Conservation (phyloP, 306 rosid genomes). For the Mucuna pruriens region DNA sequence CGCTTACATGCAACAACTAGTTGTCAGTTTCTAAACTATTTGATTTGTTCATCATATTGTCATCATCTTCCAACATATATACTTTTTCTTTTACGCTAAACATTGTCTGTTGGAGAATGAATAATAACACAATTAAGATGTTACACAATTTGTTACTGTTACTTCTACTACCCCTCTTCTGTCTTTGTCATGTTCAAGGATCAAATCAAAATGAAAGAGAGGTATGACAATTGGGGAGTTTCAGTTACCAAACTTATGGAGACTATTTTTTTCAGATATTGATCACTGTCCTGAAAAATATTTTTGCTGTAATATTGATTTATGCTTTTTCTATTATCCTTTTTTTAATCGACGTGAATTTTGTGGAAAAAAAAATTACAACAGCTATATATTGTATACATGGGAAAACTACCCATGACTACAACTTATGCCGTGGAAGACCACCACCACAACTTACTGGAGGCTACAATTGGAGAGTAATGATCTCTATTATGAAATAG, state of each 20-base stretch:
- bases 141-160: constrained; percentile 16
- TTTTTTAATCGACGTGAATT: background rate
- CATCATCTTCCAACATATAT: background rate
- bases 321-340: background rate
- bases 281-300: background rate
- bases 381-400: constrained; percentile 87
- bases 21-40: background rate
- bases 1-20: background rate
- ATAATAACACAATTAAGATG: constrained; percentile 30
- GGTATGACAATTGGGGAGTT: constrained; percentile 42
- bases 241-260: background rate
- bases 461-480: constrained; percentile 74
- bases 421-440: constrained; percentile 28
- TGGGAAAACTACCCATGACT: constrained; percentile 61
- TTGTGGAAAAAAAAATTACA: background rate
- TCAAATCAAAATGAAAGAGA: constrained; percentile 56
- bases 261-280: background rate
- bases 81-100: background rate
- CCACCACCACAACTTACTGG: constrained; percentile 63
- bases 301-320: background rate
- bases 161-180: constrained; percentile 31
- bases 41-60: background rate
- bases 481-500: constrained; percentile 6
- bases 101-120: constrained; percentile 1
- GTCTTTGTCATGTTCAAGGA: constrained; percentile 45